Base-by-base conservation (phyloP, 2,329 filamentous ascomycete genomes). In the Alternaria viburni region DNA sequence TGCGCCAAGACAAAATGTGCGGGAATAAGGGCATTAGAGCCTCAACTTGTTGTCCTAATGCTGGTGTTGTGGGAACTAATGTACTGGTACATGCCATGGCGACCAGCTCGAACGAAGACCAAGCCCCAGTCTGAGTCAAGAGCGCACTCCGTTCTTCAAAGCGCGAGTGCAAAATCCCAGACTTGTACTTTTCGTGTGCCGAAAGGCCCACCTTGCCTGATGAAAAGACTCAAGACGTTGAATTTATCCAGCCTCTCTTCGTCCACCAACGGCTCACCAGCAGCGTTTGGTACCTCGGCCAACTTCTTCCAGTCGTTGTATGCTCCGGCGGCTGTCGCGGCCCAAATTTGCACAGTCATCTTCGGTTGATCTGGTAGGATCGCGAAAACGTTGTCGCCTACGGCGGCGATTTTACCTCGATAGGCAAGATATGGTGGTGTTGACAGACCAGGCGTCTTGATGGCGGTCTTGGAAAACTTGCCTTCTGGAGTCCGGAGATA, bases 191-290 rank as follows among this genome's bases (percentile, higher is more conserved):
- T 75, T 32, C 76, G 68, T 32, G 64, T 59, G 2, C 74, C 74
- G 63, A 77, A 79, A 9, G 76, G 70, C 1, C 77, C 76, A 6
- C 76, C 76, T 45, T 78, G 77, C 36, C 77, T 69, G 1, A 77
- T 70, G 61, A 79, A 79, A n/a, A 79, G 32, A 57, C 77, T 79
- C 59, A 79, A 57, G 1, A 77, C 67, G 6, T 57, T 62, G 55
- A 66, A 73, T 57, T 65, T 66, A 26, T 54, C 65, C 54, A 78
- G 45, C 54, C 75, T 61, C 50, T 75, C 70, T 62, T 77, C 75
- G 46, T 79, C 77, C 1, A 79, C 74, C 50, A 71, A 49, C 23
- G 76, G 75, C 62, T 78, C 77, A 4, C 75, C 69, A 1, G 73
- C 73, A 67, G 71, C 73, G 46, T 78, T 77, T 2, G 62, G 32